These are phyloP conservation scores for Geosmithia morbida DNA, from an alignment of 2,329 filamentous ascomycete species.

Conservation along the genomic window DNA sequence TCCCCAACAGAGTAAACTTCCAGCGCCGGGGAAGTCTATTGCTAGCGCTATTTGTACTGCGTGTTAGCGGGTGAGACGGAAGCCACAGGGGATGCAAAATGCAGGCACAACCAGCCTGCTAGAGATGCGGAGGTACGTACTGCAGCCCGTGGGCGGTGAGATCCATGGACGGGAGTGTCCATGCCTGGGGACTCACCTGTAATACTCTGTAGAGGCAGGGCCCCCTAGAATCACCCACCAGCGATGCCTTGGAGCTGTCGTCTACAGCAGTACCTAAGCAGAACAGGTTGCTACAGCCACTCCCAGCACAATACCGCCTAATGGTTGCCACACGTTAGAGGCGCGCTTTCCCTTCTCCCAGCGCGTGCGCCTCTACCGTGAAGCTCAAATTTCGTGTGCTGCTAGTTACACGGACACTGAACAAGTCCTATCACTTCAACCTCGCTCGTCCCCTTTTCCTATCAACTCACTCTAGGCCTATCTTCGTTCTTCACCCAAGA, in stretches of 20 bases:
- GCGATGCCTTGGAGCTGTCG: no score
- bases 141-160: no score
- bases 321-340: not conserved
- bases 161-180: no score
- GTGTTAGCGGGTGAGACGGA: not conserved
- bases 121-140: no score
- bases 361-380: constrained; percentile 1
- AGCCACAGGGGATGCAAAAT: not conserved
- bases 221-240: no score
- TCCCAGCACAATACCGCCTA: not conserved
- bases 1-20: not conserved
- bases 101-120: no score
- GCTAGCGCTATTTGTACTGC: not conserved
- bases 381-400: constrained; percentile 2
- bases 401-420: not conserved
- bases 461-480: not conserved
- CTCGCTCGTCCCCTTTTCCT: not conserved
- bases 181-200: no score
- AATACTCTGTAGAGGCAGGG: no score
- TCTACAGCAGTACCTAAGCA: no score
- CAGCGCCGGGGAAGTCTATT: not conserved
- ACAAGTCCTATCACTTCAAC: not conserved
- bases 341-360: no score
- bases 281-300: no score
- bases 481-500: constrained; percentile 7